Conservation (phyloP, 1,139 yeast species). For the Zygosaccharomyces sapae region DNA sequence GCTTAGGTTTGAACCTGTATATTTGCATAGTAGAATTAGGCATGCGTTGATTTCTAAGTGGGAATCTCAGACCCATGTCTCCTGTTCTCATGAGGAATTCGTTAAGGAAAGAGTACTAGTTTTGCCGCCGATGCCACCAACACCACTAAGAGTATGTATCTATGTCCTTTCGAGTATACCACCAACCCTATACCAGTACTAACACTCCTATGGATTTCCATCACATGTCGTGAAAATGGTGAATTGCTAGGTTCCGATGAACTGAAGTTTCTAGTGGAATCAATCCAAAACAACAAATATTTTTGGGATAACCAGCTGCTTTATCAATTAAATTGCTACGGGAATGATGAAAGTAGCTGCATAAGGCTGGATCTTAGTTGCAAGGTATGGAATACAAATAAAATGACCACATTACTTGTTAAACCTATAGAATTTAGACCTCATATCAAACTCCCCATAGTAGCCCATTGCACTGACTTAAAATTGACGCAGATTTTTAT, state of each 20-base stretch:
- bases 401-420: constrained; percentile 15
- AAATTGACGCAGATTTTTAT: constrained; percentile 10
- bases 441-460: constrained; percentile 7
- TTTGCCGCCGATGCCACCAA: constrained; percentile 17
- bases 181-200: neutral
- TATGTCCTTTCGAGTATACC: no score
- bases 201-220: constrained; percentile 3
- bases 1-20: constrained; percentile 1
- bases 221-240: constrained; percentile 4
- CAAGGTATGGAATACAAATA: constrained; percentile 19
- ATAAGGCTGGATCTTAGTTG: constrained; percentile 15
- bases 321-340: constrained; percentile 6
- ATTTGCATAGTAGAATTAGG: neutral
- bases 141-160: constrained; percentile 11
- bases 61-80: neutral
- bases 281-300: constrained; percentile 1
- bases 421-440: constrained; percentile 14
- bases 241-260: neutral
- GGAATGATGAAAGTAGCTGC: neutral
- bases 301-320: constrained; percentile 20
- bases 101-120: constrained; percentile 1
- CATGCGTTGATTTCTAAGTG: constrained; percentile 8
- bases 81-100: constrained; percentile 2
- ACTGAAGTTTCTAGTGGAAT: neutral
- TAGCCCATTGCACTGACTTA: constrained; percentile 11